Evolutionary conservation across 23 red algal genomes (phyloP), one percentile per base, ranked within the genome.

Genomic region (Gracilaria domingensis): DNA sequence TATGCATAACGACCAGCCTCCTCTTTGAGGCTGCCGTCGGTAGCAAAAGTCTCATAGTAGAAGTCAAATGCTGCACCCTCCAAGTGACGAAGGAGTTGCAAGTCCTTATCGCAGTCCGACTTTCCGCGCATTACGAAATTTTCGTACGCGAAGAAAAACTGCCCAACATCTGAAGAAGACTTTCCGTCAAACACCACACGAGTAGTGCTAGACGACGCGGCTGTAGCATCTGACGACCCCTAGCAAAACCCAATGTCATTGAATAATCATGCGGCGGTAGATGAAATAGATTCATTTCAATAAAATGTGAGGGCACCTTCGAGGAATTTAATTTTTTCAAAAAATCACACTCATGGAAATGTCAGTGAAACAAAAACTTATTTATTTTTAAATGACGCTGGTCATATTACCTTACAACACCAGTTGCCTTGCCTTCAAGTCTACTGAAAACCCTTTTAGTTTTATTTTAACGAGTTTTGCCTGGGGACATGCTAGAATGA

Each of bases 1-100:
- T 23, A 0, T 16, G 7, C 11, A 23, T 56, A 74, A 6, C 66
- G 16, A 3, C 66, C 75, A 4, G 65, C 44, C 0, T 57, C 83
- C 23, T 73, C 83, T 0, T 17, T 72, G 26, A 75, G 30, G 20
- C 30, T 55, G 2, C 54, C 54, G 23, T 75, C 17, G 3, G 0
- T 7, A 4, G 83, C 48, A 54, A 87, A 87, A 1, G 0, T 87
- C n/a, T 87, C 83, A 11, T 74, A 87, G 25, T 54, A 87, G 2
- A 87, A 87, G 14, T 87, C 65, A 30, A 87, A 87, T 2, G 83
- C 64, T 0, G 18, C 0, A 44, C 33, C 32, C 9, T 85, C 9
- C 7, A 34, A 57, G n/a, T 85, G 20, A n/a, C 54, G 26, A 20
- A 87, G 14, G 9, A 87, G 60, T 0, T 75, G 28, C 0, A 87